These are phyloP conservation scores for Bacterosira constricta DNA, from an alignment of 108 stramenopile genomes.

Conservation along the genomic window DNA sequence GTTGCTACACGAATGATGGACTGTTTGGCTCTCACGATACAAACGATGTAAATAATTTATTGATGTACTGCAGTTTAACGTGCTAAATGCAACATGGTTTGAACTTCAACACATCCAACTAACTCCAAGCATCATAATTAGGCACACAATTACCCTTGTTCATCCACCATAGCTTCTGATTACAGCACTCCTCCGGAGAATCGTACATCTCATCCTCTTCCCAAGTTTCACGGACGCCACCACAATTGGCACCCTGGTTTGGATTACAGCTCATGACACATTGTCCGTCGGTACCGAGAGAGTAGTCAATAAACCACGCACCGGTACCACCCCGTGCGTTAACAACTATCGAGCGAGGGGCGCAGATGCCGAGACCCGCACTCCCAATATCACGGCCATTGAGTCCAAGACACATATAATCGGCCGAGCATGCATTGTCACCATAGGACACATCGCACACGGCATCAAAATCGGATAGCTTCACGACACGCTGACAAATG, in stretches of 20 bases:
- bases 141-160: too few relatives aligned
- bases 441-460: slow-evolving; percentile 20
- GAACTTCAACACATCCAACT: too few relatives aligned
- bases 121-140: too few relatives aligned
- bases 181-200: slow-evolving; percentile 10
- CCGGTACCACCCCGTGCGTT: neutral
- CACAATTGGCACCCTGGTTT: slow-evolving; percentile 5
- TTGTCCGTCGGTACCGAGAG: slow-evolving; percentile 45
- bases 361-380: neutral
- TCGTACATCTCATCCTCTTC: slow-evolving; percentile 16
- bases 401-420: slow-evolving; percentile 2
- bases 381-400: neutral
- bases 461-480: neutral
- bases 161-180: slow-evolving; percentile 48
- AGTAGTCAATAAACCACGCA: slow-evolving; percentile 35
- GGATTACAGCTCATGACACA: slow-evolving; percentile 56
- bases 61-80: too few relatives aligned
- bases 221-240: slow-evolving; percentile 2
- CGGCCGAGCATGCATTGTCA: neutral
- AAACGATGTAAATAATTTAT: too few relatives aligned
- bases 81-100: too few relatives aligned
- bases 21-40: too few relatives aligned
- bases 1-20: too few relatives aligned
- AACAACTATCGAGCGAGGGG: too few relatives aligned
- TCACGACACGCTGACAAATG: neutral